phyloP scores from a whole-genome alignment of 176 grass and related monocot species.

The Metroxylon sagu region DNA sequence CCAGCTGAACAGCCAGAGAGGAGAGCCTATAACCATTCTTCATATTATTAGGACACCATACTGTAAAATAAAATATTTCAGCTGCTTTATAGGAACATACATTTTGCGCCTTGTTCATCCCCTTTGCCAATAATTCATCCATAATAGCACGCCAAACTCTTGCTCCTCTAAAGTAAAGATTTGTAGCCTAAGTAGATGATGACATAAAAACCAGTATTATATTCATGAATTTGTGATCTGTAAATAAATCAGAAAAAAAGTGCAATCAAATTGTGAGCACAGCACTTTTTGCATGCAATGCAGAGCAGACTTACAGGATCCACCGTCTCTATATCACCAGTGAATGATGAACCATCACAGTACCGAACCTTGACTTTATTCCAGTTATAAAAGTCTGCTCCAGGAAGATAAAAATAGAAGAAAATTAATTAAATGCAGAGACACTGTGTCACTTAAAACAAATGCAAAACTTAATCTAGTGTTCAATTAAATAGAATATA shows the following conservation, averaged over 20 bases:
- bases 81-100: not conserved
- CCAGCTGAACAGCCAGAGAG: conserved; percentile 94
- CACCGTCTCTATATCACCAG: conserved; percentile 4
- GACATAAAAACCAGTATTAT: not conserved
- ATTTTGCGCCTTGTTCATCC: conserved; percentile 16
- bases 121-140: conserved; percentile 9
- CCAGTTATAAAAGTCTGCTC: conserved; percentile 19
- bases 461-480: no score
- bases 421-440: no score
- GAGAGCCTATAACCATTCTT: conserved; percentile 39
- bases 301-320: conserved; percentile 5
- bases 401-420: no score
- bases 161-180: conserved; percentile 16
- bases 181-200: not conserved
- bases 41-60: no score
- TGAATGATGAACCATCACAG: conserved; percentile 16
- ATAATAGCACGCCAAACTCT: conserved; percentile 5
- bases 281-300: not conserved
- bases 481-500: no score
- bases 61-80: no score
- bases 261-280: not conserved
- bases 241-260: not conserved
- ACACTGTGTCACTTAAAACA: no score
- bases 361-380: conserved; percentile 16
- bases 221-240: not conserved